These are phyloP conservation scores for Linum usitatissimum DNA, from an alignment of 345 rosid species.

Conservation along the genomic window DNA sequence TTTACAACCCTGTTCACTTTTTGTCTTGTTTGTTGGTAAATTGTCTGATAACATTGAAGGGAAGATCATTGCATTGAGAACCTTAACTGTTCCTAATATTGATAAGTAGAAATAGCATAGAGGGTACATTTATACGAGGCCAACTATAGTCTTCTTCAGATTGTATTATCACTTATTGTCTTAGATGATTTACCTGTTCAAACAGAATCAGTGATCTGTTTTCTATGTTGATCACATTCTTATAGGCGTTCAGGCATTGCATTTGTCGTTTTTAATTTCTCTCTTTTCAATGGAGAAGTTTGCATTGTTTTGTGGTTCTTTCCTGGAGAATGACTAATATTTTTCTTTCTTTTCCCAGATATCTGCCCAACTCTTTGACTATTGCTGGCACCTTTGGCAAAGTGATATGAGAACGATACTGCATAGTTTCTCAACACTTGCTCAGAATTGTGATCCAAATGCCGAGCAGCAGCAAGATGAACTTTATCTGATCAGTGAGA, in stretches of 20 bases:
- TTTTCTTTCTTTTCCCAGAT: constrained; percentile 45
- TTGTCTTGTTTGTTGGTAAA: too few species aligned
- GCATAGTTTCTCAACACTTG: constrained; percentile 56
- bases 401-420: constrained; percentile 80
- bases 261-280: background rate
- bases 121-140: background rate
- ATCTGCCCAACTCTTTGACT: constrained; percentile 72
- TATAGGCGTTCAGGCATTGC: background rate
- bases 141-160: background rate
- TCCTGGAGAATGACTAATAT: background rate
- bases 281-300: background rate
- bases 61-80: too few species aligned
- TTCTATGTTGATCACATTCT: background rate
- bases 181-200: background rate
- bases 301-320: background rate
- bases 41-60: too few species aligned
- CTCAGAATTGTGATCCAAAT: constrained; percentile 44
- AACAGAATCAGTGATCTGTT: background rate
- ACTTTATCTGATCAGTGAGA: constrained; percentile 71
- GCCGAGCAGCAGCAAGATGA: constrained; percentile 64
- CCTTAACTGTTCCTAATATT: too few species aligned
- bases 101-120: background rate
- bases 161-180: background rate
- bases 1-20: too few species aligned
- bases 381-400: constrained; percentile 93